Base-by-base conservation (phyloP, 1,284 basidiomycete genomes). In the Hymenochaete sp. region DNA sequence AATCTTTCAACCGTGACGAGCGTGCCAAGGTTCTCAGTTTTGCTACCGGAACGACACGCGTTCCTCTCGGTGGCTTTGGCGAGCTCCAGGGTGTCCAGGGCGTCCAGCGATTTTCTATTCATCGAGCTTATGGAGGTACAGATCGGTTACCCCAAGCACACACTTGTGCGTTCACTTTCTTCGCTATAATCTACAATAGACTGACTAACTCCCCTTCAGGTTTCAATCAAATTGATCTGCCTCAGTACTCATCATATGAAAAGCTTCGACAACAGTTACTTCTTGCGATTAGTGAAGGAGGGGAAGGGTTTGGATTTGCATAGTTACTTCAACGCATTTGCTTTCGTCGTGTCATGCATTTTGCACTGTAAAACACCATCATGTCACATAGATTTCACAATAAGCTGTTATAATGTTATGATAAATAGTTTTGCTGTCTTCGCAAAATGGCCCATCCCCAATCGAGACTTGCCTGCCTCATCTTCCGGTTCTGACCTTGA, bases 1-100 rank as follows among this genome's bases (percentile, higher is more conserved):
- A 98, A 62, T 93, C 90, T 10, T 98, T 98, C 70, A 93, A 91
- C 56, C 88, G 95, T 42, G 93, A 97, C 56, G 93, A 98, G 65
- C 77, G 93, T 48, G 93, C 93, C 14, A 95, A 97, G 62, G 87
- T 93, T 45, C 70, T 95, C 53, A 96, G 96, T 69, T 99, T 99
- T 66, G 93, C 93, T 27, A 97, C 96, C 1, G 93, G 77, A 54
- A 92, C 93, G 1, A 93, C 92, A 27, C 80, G 93, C 47, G 96
- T 98, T 0, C 96, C 96, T 11, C 74, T 98, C 21, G 87, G 83
- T 47, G 93, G 93, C 13, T 98, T 97, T 63, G 79, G 81, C 24
- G 92, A 96, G 52, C 68, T 97, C 19, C 91, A 96, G 65, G 93
- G 93, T 29, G 90, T 95, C 1, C 89, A 93, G 58, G 93, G 95